Percentiles rank a stretch among this genome's conserved stretches.
Conservation (phyloP, 371 early-diverging fungal species). For the Catenaria anguillulae region DNA sequence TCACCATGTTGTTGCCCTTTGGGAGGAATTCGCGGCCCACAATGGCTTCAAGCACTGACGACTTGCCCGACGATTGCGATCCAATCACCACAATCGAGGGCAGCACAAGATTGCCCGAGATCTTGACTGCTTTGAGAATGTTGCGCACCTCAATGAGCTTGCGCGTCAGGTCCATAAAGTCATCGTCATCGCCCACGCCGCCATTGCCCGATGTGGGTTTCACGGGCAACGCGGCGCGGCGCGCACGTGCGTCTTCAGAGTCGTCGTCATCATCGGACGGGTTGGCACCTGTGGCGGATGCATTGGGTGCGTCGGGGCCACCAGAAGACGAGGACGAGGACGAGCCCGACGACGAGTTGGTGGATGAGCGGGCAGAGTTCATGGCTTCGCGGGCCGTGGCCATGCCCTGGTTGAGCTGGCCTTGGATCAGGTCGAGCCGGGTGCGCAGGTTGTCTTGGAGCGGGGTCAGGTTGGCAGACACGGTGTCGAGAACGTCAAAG, state of each 20-base stretch:
- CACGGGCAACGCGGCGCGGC: background rate
- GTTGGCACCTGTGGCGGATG: too few relatives aligned
- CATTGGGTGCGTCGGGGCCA: background rate
- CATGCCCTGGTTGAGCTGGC: background rate
- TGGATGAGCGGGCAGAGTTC: background rate
- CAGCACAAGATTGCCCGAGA: constrained; percentile 57
- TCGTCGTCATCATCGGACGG: background rate
- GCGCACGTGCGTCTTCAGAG: background rate
- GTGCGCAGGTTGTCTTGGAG: background rate
- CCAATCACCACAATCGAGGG: constrained; percentile 98
- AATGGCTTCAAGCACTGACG: constrained; percentile 97
- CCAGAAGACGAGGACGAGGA: background rate
- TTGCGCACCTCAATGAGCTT: constrained; percentile 87
- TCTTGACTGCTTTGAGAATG: constrained; percentile 67
- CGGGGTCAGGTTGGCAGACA: background rate
- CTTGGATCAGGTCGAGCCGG: background rate
- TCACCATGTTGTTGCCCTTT: constrained; percentile 98
- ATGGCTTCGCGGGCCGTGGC: background rate
- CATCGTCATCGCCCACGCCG: too few relatives aligned
- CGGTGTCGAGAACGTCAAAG: background rate
- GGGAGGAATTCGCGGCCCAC: constrained; percentile 97
- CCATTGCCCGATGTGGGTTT: too few relatives aligned
- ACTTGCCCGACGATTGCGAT: constrained; percentile 95
- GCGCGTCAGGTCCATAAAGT: constrained; percentile 76
- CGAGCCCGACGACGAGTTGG: background rate